phyloP scores from a whole-genome alignment of 345 rosid genomes.

The Abelmoschus esculentus region DNA sequence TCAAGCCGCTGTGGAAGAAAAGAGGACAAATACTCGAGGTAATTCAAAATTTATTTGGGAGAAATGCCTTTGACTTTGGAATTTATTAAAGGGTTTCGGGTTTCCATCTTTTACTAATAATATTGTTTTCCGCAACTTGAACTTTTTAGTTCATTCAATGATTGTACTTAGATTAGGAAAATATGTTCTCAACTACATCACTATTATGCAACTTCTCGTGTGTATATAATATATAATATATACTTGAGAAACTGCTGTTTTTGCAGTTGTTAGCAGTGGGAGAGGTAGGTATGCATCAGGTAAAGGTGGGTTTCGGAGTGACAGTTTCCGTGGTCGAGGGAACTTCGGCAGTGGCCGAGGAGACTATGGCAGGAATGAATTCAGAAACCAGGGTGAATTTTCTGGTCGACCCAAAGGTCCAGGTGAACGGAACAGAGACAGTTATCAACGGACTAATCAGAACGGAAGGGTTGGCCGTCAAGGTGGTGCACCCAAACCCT shows the following conservation, averaged over 20 bases:
- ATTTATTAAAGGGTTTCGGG: background rate
- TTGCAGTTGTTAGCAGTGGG: slow-evolving; percentile 24
- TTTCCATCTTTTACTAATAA: background rate
- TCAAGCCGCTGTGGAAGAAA: slow-evolving; percentile 45
- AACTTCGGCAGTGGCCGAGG: slow-evolving; percentile 37
- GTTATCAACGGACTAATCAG: slow-evolving; percentile 49
- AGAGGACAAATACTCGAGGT: slow-evolving; percentile 56
- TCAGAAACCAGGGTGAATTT: slow-evolving; percentile 57
- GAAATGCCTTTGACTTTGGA: background rate
- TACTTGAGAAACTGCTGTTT: background rate
- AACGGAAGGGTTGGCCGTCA: slow-evolving; percentile 41
- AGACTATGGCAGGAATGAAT: slow-evolving; percentile 45
- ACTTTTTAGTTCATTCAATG: background rate
- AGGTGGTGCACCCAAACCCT: slow-evolving; percentile 24
- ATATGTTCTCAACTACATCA: background rate
- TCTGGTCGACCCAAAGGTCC: slow-evolving; percentile 59
- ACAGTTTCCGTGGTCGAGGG: slow-evolving; percentile 46
- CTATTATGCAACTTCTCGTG: background rate
- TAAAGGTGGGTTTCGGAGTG: slow-evolving; percentile 38
- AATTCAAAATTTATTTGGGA: slow-evolving; percentile 9
- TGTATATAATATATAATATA: background rate
- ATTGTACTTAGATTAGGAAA: background rate
- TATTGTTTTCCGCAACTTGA: background rate
- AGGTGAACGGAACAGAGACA: slow-evolving; percentile 42
- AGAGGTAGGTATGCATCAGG: slow-evolving; percentile 39